phyloP scores from a whole-genome alignment of 2,329 filamentous ascomycete species.

The Colletotrichum tropicale region DNA sequence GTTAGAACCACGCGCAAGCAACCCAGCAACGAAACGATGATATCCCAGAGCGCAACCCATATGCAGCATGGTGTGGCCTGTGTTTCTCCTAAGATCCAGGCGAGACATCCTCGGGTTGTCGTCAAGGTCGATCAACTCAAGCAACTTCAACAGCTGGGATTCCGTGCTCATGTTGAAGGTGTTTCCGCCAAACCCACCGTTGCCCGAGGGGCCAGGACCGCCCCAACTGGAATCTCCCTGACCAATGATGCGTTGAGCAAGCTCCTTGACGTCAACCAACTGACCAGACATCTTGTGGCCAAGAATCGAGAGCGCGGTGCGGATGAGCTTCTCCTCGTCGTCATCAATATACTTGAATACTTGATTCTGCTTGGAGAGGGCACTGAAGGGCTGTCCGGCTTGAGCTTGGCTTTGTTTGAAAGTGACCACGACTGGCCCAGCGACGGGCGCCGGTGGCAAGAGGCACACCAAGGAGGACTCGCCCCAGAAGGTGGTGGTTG shows the following conservation, averaged over 20 bases:
- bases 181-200: conserved; percentile 44
- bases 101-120: conserved; percentile 71
- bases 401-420: conserved; percentile 61
- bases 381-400: conserved; percentile 33
- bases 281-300: conserved; percentile 69
- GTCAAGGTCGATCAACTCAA: conserved; percentile 82
- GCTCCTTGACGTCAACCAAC: conserved; percentile 63
- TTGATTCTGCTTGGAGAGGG: conserved; percentile 44
- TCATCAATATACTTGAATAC: conserved; percentile 78
- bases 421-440: conserved; percentile 74
- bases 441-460: conserved; percentile 70
- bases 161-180: conserved; percentile 56
- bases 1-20: conserved; percentile 79
- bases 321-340: conserved; percentile 70
- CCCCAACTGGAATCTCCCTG: conserved; percentile 54
- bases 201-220: conserved; percentile 35
- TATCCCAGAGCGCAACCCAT: conserved; percentile 78
- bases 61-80: conserved; percentile 82
- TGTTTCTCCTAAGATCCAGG: conserved; percentile 68
- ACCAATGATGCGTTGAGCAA: conserved; percentile 65
- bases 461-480: conserved; percentile 81
- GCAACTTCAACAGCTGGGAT: conserved; percentile 70
- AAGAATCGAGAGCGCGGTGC: conserved; percentile 69
- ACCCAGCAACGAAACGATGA: conserved; percentile 75
- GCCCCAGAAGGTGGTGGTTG: conserved; percentile 82